Evolutionary conservation across 106 monocot species (phyloP), one percentile per base, ranked within the genome.

Genomic region (Agapanthus africanus): DNA sequence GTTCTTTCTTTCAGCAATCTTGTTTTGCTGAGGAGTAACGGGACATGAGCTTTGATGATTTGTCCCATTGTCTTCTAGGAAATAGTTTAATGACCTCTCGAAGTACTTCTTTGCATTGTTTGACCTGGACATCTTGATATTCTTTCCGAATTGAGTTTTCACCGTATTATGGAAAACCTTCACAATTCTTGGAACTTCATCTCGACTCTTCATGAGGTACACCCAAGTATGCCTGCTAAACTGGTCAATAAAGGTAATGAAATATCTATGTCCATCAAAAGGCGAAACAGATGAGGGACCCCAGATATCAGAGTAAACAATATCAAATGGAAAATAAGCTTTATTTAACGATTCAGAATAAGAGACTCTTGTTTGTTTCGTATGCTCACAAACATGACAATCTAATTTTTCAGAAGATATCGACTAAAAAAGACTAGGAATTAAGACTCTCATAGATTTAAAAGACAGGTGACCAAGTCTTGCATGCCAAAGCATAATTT

Each of bases 91-190:
- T 16, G 30, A 34, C 63, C 35, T 63, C 30, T 63, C 35, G 1
- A 63, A 31, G 34, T 37, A 33, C 35, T 63, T 0, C 63, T 31
- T 34, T 21, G 0, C 63, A 63, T 63, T 63, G 35, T 37, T 28
- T 34, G 13, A 16, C 21, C 31, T 34, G 11, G 31, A 31, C 30
- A 63, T 4, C 21, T 63, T 63, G 4, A 63, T 63, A 9, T 32
- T 16, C 63, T 37, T 63, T 37, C 35, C 63, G 31, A 63, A 32
- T 63, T 63, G 63, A 11, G 32, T 63, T 37, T 63, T 23, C 21
- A 63, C 36, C 34, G 9, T 63, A 36, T 63, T 63, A n/a, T 34
- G 30, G 11, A 63, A 54, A 54, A n/a, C 0, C 35, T 33, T 11
- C 30, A 33, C 11, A 31, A 63, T 1, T 63, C 15, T 63, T 33